These are phyloP conservation scores for Irpex sp. DNA, from an alignment of 1,284 basidiomycete genomes.

Conservation along the genomic window DNA sequence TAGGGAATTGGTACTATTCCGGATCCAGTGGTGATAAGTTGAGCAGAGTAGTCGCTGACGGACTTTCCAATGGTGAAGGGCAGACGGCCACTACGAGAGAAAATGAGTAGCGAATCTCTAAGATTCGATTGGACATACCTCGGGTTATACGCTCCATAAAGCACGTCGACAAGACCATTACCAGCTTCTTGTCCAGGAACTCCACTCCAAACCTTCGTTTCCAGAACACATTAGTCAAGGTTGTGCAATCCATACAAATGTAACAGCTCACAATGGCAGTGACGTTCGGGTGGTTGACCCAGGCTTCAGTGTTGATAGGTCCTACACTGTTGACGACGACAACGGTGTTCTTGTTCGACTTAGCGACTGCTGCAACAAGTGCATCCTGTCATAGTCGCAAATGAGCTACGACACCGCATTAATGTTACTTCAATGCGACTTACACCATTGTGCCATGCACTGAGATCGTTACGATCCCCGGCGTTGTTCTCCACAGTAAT, in stretches of 20 bases:
- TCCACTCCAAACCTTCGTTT: conserved; percentile 38
- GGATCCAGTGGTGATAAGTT: conserved; percentile 34
- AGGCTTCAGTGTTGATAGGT: conserved; percentile 42
- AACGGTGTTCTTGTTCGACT: conserved; percentile 45
- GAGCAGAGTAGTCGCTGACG: conserved; percentile 43
- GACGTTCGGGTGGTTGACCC: conserved; percentile 41
- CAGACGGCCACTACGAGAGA: conserved; percentile 42
- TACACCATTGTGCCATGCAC: conserved; percentile 66
- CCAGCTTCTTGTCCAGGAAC: conserved; percentile 75
- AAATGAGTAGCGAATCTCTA: neutral
- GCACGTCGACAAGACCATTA: conserved; percentile 59
- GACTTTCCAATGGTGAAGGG: conserved; percentile 41
- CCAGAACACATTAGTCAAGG: too few relatives aligned
- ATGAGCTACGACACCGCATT: conserved; percentile 32
- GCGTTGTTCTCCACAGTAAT: conserved; percentile 62
- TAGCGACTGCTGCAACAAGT: conserved; percentile 30
- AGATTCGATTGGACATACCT: conserved; percentile 32
- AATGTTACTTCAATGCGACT: conserved; percentile 26
- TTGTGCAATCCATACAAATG: too few relatives aligned
- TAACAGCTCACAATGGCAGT: conserved; percentile 11
- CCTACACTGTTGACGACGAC: conserved; percentile 53
- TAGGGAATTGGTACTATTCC: conserved; percentile 37
- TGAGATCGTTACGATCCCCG: conserved; percentile 67
- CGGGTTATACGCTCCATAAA: conserved; percentile 65
- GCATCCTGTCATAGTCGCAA: conserved; percentile 47